A percentile compares a stretch with the other conserved stretches of the same genome.
Evolutionary conservation across 345 rosid species (phyloP).

Genomic region (Clausena lansium): DNA sequence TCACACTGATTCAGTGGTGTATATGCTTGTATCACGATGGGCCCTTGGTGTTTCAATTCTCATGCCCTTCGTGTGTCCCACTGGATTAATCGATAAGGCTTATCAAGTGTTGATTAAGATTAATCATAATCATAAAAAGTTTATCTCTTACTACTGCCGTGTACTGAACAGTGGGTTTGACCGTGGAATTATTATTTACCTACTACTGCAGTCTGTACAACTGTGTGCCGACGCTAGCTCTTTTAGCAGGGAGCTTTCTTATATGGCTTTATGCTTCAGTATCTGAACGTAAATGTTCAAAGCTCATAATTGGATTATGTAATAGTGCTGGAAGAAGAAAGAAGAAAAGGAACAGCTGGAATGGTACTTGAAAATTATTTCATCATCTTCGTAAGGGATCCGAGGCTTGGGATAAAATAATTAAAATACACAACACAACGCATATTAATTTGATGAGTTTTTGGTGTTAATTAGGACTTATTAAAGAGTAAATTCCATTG

Average conservation of each 20-base stretch:
- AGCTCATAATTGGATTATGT: neutral
- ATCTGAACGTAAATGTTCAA: neutral
- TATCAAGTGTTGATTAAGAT: slow-evolving; percentile 1
- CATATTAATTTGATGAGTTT: neutral
- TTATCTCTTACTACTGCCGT: neutral
- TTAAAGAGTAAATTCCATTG: neutral
- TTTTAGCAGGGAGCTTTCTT: neutral
- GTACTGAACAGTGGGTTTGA: slow-evolving; percentile 9
- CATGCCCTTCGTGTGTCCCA: neutral
- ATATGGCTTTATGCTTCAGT: neutral
- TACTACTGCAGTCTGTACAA: neutral
- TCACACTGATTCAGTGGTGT: slow-evolving; percentile 4
- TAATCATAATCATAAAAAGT: neutral
- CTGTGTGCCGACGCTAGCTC: neutral
- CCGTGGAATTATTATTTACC: slow-evolving; percentile 3
- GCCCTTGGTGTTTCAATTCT: neutral
- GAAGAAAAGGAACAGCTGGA: no score
- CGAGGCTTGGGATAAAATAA: neutral
- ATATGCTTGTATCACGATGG: neutral
- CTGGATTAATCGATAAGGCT: neutral
- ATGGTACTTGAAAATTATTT: no score
- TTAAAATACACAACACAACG: neutral
- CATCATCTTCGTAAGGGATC: neutral
- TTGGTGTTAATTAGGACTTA: no score
- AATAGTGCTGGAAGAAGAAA: neutral